Conservation (phyloP, 78 protist genomes). For the Creolimax fragrantissima region DNA sequence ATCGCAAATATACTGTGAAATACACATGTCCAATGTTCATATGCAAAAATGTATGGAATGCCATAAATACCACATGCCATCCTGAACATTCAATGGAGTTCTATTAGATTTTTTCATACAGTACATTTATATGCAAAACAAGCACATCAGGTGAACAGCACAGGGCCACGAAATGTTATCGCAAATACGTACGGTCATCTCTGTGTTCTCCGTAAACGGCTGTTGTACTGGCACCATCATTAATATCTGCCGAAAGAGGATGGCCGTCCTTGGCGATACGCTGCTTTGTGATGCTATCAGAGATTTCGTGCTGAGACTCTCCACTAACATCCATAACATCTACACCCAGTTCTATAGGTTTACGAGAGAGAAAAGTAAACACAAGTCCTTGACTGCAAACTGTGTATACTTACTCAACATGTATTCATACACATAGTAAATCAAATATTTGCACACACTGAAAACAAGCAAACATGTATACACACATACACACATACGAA, state of each 20-base stretch:
- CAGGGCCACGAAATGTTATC: no score
- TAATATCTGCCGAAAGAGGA: neutral
- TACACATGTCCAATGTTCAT: no score
- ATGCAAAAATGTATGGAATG: no score
- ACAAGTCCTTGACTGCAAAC: neutral
- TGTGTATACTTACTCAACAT: neutral
- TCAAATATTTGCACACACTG: neutral
- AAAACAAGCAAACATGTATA: neutral
- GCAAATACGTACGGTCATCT: no score
- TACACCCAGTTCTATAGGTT: constrained; percentile 21
- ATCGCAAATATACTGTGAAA: no score
- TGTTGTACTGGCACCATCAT: neutral
- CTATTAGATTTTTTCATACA: no score
- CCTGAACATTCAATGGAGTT: no score
- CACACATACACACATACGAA: neutral
- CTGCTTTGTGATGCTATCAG: constrained; percentile 39
- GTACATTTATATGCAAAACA: no score
- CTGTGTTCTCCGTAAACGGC: no score
- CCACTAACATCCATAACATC: constrained; percentile 82
- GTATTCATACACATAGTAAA: neutral
- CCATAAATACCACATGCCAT: no score
- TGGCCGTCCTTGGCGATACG: neutral
- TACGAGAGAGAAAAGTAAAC: neutral
- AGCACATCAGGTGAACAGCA: no score
- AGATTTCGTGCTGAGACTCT: constrained; percentile 68